These are phyloP conservation scores for Tilletia horrida DNA, from an alignment of 1,284 basidiomycete species.

Conservation along the genomic window DNA sequence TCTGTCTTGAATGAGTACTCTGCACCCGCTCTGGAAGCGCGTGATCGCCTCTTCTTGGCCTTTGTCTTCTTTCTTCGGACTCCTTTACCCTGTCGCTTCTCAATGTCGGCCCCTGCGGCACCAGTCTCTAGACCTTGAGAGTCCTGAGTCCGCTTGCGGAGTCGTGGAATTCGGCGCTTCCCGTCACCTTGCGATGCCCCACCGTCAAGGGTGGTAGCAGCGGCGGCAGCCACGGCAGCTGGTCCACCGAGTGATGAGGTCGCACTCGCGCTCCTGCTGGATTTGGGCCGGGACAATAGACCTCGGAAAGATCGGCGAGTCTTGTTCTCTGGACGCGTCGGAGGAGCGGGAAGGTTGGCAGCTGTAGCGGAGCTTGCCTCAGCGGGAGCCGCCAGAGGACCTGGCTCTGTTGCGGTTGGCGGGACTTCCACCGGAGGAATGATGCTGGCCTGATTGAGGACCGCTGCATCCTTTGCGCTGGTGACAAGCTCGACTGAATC, in stretches of 20 bases:
- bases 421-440: not conserved
- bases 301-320: not conserved
- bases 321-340: slow-evolving; percentile 6
- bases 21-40: slow-evolving; percentile 58
- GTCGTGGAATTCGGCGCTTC: not conserved
- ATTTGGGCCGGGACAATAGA: not conserved
- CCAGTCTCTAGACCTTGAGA: not conserved
- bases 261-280: not conserved
- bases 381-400: not conserved
- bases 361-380: not conserved
- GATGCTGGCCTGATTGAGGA: not conserved
- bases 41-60: slow-evolving; percentile 27
- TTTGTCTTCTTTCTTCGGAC: not conserved
- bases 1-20: slow-evolving; percentile 62
- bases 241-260: not conserved
- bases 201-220: slow-evolving; percentile 7
- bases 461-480: not conserved
- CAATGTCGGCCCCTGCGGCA: not conserved
- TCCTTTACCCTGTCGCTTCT: slow-evolving; percentile 9
- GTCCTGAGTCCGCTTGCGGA: not conserved
- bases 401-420: not conserved
- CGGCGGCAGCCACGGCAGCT: slow-evolving; percentile 4
- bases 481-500: no score
- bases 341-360: not conserved
- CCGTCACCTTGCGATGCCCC: not conserved